phyloP scores from a whole-genome alignment of 371 early-diverging fungal genomes.

The Mucor sp. region DNA sequence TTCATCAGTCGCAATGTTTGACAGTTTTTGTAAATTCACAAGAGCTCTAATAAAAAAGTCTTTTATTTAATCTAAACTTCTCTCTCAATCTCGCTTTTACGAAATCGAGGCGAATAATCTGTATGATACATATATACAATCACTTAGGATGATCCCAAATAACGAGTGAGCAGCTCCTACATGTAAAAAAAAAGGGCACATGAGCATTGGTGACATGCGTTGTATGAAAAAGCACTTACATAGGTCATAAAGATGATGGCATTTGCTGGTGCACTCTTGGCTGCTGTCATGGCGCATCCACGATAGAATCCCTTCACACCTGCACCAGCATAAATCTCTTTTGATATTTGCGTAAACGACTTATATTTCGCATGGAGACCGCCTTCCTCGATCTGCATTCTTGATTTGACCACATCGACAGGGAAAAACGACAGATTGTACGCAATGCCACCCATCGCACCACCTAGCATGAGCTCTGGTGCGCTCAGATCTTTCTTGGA shows the following conservation, averaged over 20 bases:
- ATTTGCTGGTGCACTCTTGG: conserved; percentile 86
- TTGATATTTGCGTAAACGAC: conserved; percentile 58
- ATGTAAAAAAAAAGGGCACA: background rate
- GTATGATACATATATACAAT: background rate
- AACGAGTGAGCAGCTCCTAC: conserved; percentile 33
- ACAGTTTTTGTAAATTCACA: too few species aligned
- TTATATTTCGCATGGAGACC: conserved; percentile 19
- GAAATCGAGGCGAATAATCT: too few species aligned
- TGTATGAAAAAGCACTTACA: conserved; percentile 40
- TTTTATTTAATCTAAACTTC: too few species aligned
- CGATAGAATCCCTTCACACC: conserved; percentile 89
- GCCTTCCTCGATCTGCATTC: conserved; percentile 84
- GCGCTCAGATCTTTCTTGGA: conserved; percentile 63
- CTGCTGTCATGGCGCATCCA: conserved; percentile 92
- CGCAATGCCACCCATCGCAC: conserved; percentile 90
- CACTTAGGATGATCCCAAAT: conserved; percentile 22
- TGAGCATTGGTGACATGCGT: background rate
- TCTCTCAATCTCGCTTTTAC: too few species aligned
- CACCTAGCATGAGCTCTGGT: conserved; percentile 78
- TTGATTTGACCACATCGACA: conserved; percentile 92
- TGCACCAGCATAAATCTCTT: conserved; percentile 71
- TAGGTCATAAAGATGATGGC: conserved; percentile 91
- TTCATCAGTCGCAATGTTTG: too few species aligned
- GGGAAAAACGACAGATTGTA: conserved; percentile 92
- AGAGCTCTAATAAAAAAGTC: too few species aligned